These are phyloP conservation scores for Avicennia marina DNA, from an alignment of 257 asterid genomes.

Conservation along the genomic window DNA sequence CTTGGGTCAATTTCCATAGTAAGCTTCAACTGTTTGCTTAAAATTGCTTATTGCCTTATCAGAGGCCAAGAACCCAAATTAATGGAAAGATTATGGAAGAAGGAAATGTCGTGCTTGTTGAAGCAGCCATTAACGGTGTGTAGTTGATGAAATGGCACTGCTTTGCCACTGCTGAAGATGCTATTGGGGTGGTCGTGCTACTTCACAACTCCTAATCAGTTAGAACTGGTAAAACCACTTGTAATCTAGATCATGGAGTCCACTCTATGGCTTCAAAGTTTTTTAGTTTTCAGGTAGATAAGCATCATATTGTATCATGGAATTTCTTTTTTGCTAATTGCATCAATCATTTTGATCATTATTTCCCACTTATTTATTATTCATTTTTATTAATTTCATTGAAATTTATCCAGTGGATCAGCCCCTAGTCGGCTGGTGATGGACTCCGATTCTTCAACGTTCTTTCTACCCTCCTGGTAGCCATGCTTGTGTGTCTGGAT, in stretches of 20 bases:
- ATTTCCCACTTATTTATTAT: neutral
- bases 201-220: neutral
- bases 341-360: conserved; percentile 17
- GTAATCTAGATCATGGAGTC: conserved; percentile 28
- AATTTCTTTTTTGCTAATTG: conserved; percentile 23
- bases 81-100: conserved; percentile 88
- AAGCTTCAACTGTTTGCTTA: too few relatives aligned
- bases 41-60: conserved; percentile 18
- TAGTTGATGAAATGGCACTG: conserved; percentile 19
- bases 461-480: too few relatives aligned
- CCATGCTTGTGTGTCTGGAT: too few relatives aligned
- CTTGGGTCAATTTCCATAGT: too few relatives aligned
- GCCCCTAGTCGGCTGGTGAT: too few relatives aligned
- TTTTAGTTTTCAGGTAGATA: conserved; percentile 6
- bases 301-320: conserved; percentile 34
- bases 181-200: too few relatives aligned
- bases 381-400: neutral
- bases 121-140: conserved; percentile 63
- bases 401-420: too few relatives aligned
- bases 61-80: conserved; percentile 91
- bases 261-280: conserved; percentile 18
- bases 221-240: conserved; percentile 18
- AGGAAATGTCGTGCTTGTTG: conserved; percentile 66
- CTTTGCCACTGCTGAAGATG: neutral
- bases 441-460: too few relatives aligned